phyloP scores from a whole-genome alignment of 768 basidiomycete species.

The Phylloporus sp. region DNA sequence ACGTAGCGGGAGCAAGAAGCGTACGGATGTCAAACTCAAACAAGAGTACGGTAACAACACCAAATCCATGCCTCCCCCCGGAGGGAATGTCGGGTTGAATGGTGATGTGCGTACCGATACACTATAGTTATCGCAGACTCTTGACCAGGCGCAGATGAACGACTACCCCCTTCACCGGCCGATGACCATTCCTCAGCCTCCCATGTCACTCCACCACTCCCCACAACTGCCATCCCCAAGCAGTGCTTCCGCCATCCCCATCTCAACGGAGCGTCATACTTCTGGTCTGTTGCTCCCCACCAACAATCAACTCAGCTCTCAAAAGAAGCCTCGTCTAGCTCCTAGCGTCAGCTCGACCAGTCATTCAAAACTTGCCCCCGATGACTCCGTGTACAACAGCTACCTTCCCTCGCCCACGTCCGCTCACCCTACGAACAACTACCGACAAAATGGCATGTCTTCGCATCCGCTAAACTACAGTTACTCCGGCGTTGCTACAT shows the following conservation, averaged over 20 bases:
- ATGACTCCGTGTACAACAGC: constrained; percentile 30
- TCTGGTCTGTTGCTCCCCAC: constrained; percentile 30
- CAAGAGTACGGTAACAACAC: constrained; percentile 22
- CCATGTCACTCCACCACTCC: constrained; percentile 29
- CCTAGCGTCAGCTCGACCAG: constrained; percentile 18
- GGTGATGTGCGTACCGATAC: constrained; percentile 21
- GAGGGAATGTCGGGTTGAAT: constrained; percentile 19
- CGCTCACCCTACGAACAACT: constrained; percentile 23
- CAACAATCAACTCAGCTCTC: constrained; percentile 22
- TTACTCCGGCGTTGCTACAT: constrained; percentile 18
- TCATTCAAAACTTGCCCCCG: constrained; percentile 22
- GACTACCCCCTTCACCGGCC: constrained; percentile 30
- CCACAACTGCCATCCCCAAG: constrained; percentile 21
- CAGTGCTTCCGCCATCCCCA: constrained; percentile 27
- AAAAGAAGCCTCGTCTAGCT: constrained; percentile 32
- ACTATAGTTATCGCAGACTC: not conserved
- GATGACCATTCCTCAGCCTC: constrained; percentile 32
- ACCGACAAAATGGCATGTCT: constrained; percentile 27
- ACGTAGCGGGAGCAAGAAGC: constrained; percentile 20
- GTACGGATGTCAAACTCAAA: constrained; percentile 27
- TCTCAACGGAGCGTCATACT: constrained; percentile 33
- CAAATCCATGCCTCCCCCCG: constrained; percentile 17
- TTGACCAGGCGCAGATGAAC: constrained; percentile 16
- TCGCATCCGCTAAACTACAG: constrained; percentile 27
- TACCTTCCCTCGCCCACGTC: constrained; percentile 32